These are phyloP conservation scores for Fusarium decemcellulare DNA, from an alignment of 2,329 filamentous ascomycete species.

Conservation along the genomic window DNA sequence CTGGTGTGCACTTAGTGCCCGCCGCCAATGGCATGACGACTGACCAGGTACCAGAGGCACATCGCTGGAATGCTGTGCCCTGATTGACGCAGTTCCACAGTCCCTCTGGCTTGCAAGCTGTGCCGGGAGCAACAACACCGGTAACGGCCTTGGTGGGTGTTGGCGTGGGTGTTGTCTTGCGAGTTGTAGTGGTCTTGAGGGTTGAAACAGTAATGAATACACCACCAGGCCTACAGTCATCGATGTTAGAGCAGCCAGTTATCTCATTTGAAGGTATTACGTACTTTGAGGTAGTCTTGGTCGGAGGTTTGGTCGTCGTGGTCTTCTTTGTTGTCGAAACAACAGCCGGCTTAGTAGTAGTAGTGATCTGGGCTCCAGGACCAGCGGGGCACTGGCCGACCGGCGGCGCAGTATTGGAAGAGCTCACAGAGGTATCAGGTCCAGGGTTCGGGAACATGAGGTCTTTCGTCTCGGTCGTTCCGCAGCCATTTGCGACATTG, in stretches of 20 bases:
- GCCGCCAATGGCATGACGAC: conserved; percentile 61
- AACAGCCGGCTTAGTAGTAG: conserved; percentile 8
- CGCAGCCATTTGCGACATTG: conserved; percentile 67
- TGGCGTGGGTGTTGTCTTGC: conserved; percentile 29
- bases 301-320: conserved; percentile 6
- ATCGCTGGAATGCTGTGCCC: conserved; percentile 66
- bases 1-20: conserved; percentile 64
- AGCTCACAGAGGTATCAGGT: conserved; percentile 54
- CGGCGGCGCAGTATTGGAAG: conserved; percentile 48
- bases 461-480: conserved; percentile 63
- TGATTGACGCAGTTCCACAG: conserved; percentile 38
- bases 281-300: conserved; percentile 26
- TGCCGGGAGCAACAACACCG: conserved; percentile 27
- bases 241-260: background rate
- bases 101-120: conserved; percentile 45
- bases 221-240: conserved; percentile 15
- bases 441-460: conserved; percentile 74
- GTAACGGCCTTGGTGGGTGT: conserved; percentile 23
- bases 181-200: conserved; percentile 37
- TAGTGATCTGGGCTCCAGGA: conserved; percentile 36
- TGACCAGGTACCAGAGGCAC: conserved; percentile 70
- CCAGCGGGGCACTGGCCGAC: conserved; percentile 35
- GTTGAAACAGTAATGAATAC: conserved; percentile 30
- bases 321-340: conserved; percentile 11
- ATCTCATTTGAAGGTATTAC: background rate